Conservation (phyloP, 768 basidiomycete genomes). For the Rhizopogon sp. region DNA sequence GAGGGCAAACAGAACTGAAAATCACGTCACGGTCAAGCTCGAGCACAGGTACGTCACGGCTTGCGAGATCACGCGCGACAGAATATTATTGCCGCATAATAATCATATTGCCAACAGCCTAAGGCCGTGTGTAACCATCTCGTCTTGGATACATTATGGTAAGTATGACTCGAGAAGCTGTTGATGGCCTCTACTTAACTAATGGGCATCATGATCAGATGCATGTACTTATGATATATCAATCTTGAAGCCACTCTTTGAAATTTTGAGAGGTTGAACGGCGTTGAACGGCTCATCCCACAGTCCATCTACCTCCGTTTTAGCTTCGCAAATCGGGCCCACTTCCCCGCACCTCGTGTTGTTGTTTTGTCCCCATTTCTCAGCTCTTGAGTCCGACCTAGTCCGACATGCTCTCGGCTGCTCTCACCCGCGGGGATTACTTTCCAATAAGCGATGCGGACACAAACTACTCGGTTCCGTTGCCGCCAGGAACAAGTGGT, state of each 20-base stretch:
- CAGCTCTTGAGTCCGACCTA: background rate
- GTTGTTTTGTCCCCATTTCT: background rate
- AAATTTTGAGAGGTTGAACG: background rate
- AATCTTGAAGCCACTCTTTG: no score
- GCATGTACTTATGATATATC: no score
- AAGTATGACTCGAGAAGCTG: background rate
- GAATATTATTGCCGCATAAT: background rate
- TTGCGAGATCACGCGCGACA: conserved; percentile 10
- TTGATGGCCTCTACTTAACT: background rate
- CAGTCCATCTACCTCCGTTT: background rate
- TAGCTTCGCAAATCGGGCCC: background rate
- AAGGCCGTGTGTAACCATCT: background rate
- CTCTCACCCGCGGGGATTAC: background rate
- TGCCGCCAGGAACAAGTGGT: background rate
- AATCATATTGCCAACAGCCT: background rate
- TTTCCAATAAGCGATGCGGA: background rate
- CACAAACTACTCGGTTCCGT: background rate
- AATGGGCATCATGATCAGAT: no score
- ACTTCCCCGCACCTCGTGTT: background rate
- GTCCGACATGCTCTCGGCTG: background rate
- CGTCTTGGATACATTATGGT: background rate
- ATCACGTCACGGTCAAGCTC: conserved; percentile 2
- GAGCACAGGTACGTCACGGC: conserved; percentile 12
- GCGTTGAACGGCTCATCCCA: background rate
- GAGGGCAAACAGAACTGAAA: conserved; percentile 16